Conservation (phyloP, 345 rosid genomes). For the Populus tremula region DNA sequence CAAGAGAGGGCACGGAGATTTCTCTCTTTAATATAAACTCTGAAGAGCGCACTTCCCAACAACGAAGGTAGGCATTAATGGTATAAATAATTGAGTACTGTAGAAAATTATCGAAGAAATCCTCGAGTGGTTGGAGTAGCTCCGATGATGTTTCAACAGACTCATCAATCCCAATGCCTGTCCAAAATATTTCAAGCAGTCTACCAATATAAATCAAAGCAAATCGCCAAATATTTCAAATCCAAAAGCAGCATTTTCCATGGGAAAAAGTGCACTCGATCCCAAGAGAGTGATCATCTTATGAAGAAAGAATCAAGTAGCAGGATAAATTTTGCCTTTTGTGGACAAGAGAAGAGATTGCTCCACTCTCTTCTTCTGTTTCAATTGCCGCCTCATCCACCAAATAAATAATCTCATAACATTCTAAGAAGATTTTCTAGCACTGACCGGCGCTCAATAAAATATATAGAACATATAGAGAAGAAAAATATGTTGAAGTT, state of each 20-base stretch:
- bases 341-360: constrained; percentile 39
- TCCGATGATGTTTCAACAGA: constrained; percentile 64
- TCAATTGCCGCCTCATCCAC: constrained; percentile 81
- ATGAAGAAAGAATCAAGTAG: constrained; percentile 34
- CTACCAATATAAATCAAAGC: background rate
- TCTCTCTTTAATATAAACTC: no score
- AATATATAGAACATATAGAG: background rate
- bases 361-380: constrained; percentile 75
- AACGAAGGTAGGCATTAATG: background rate
- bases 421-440: background rate
- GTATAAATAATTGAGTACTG: background rate
- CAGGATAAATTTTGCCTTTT: constrained; percentile 55
- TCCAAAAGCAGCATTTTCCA: background rate
- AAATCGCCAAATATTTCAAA: background rate
- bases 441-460: background rate
- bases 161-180: constrained; percentile 72
- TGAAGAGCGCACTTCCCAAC: background rate
- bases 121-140: constrained; percentile 73
- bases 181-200: no score
- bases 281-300: background rate
- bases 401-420: constrained; percentile 25
- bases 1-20: background rate
- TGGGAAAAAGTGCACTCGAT: background rate
- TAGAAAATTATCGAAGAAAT: constrained; percentile 61
- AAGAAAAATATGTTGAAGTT: background rate